These are phyloP conservation scores for Eucalyptus globulus DNA, from an alignment of 345 rosid species.

Conservation along the genomic window DNA sequence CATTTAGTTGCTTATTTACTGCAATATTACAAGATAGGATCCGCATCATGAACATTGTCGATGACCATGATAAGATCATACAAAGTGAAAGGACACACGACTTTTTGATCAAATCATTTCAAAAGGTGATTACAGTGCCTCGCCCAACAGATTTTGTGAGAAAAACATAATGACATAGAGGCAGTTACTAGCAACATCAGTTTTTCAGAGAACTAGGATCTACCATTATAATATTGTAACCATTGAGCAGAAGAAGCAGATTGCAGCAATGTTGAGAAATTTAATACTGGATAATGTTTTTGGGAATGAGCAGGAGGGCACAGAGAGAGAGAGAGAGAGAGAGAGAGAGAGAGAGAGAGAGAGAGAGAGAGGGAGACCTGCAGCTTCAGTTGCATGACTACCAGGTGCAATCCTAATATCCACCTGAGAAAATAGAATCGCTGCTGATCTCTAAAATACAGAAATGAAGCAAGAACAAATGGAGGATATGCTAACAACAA, in stretches of 20 bases:
- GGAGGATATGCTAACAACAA: neutral
- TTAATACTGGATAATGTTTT: neutral
- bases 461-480: neutral
- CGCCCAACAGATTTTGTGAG: neutral
- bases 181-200: neutral
- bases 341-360: neutral
- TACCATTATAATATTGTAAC: neutral
- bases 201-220: neutral
- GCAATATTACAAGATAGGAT: slow-evolving; percentile 1
- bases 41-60: neutral
- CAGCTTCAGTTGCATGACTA: slow-evolving; percentile 89
- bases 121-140: neutral
- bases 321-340: neutral
- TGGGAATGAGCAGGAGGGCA: neutral
- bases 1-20: slow-evolving; percentile 93
- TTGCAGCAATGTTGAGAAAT: neutral
- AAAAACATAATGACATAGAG: neutral
- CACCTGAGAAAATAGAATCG: slow-evolving; percentile 30
- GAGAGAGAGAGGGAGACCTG: slow-evolving; percentile 25
- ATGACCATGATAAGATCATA: neutral
- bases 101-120: neutral
- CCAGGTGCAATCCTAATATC: slow-evolving; percentile 94
- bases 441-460: neutral
- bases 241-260: neutral
- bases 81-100: neutral